A percentile compares a stretch with the other conserved stretches of the same genome.
phyloP scores from a whole-genome alignment of 305 asterid species.

The Fraxinus floribunda region DNA sequence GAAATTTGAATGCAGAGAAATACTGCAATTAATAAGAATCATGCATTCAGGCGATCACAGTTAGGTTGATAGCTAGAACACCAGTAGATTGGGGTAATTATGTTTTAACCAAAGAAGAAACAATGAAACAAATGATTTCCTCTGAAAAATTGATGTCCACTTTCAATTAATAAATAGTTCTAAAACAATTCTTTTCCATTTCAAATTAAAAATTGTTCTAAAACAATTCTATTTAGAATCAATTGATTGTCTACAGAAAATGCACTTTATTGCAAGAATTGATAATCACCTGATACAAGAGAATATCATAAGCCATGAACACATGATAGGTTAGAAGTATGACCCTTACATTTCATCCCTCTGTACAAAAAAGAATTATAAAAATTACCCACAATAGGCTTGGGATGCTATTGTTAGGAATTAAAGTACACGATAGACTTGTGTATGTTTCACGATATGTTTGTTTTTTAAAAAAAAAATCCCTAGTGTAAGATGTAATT shows the following conservation, averaged over 20 bases:
- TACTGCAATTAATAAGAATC: conserved; percentile 38
- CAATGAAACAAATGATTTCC: background rate
- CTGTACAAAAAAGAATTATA: too few relatives aligned
- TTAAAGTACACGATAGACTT: background rate
- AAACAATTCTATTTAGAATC: conserved; percentile 4
- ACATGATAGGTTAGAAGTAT: conserved; percentile 89
- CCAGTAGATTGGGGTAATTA: background rate
- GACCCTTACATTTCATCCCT: conserved; percentile 76
- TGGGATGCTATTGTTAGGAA: background rate
- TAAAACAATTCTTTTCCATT: background rate
- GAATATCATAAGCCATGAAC: conserved; percentile 95
- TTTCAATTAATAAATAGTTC: conserved; percentile 4
- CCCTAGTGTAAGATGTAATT: background rate
- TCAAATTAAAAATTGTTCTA: too few relatives aligned
- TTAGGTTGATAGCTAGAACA: background rate
- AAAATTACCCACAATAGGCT: background rate
- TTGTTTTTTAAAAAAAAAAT: background rate
- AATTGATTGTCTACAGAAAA: conserved; percentile 10
- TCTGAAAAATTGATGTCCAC: background rate
- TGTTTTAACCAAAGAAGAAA: conserved; percentile 3
- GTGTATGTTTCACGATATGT: background rate
- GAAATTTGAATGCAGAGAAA: conserved; percentile 80
- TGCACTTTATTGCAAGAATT: background rate
- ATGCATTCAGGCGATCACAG: conserved; percentile 30
- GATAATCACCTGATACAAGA: conserved; percentile 71